Base-by-base conservation (phyloP, 2,329 filamentous ascomycete genomes). In the Diplodia seriata region DNA sequence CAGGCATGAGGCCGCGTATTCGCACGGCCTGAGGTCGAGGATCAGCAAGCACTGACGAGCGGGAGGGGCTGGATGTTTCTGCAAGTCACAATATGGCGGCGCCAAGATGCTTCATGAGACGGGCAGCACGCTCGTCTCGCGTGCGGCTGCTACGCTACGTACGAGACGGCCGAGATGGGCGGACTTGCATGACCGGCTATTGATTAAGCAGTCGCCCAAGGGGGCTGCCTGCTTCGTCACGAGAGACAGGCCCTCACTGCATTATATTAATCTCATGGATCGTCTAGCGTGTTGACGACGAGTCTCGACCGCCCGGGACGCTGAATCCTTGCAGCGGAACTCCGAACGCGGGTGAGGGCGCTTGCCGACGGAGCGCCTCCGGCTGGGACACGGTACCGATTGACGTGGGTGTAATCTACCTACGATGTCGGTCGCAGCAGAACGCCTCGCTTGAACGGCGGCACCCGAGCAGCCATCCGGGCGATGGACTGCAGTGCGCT, bases 241-340 rank as follows among this genome's bases (percentile, higher is more conserved):
- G 59, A 63, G 59, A 49, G 59, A 62, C 49, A 43, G 40, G 40
- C 9, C n/a, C 20, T 62, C 57, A 49, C 50, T 51, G 59, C 47
- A 63, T 63, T 63, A 63, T 63, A 63, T 63, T 63, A 63, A 63
- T n/a, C 47, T 47, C 15, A 33, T 38, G 59, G 59, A 51, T 63
- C 43, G 59, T 31, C 43, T 63, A 63, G 59, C 59, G 29, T 23
- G 47, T 38, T 38, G 59, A 63, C 40, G 26, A 31, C 15, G 59
- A 63, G 59, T 63, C 59, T 63, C 59, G 59, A 51, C 59, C 59
- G 47, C n/a, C 47, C 57, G 33, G 15, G 57, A 62, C 43, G 40
- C 26, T 33, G 18, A 43, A 63, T 63, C 59, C 59, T 33, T 50
- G 59, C 26, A 12, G 59, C 31, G 26, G 47, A 51, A 14, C 47